These are phyloP conservation scores for Candida xyloterini DNA, from an alignment of 805 yeast species.

Conservation along the genomic window DNA sequence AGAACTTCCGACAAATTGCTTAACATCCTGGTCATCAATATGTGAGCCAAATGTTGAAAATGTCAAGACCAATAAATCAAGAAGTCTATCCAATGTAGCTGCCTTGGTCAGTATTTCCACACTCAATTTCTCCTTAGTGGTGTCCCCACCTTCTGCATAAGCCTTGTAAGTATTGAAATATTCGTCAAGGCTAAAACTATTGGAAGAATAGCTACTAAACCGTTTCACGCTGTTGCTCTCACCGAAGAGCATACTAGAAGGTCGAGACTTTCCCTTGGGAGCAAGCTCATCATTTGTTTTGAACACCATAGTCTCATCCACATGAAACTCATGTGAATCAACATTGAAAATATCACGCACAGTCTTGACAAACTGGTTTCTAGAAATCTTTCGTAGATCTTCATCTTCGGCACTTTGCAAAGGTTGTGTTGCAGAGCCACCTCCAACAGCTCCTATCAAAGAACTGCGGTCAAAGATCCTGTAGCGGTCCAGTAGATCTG, in stretches of 20 bases:
- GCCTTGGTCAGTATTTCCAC: constrained; percentile 43
- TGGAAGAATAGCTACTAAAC: constrained; percentile 35
- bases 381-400: constrained; percentile 17
- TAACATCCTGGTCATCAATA: constrained; percentile 43
- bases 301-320: constrained; percentile 55
- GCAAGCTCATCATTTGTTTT: constrained; percentile 43
- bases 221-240: constrained; percentile 33
- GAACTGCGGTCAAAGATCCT: constrained; percentile 52
- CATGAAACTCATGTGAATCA: constrained; percentile 54
- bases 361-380: constrained; percentile 51
- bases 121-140: constrained; percentile 7
- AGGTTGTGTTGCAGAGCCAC: constrained; percentile 14
- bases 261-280: constrained; percentile 24
- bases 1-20: constrained; percentile 29
- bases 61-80: constrained; percentile 77
- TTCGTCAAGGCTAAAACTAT: constrained; percentile 33
- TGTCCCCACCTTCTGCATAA: constrained; percentile 22
- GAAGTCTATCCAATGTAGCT: constrained; percentile 70
- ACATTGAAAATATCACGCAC: constrained; percentile 64
- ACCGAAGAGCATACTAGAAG: constrained; percentile 33
- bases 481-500: constrained; percentile 53
- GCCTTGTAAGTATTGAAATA: constrained; percentile 25
- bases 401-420: constrained; percentile 10
- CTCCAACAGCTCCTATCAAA: constrained; percentile 54
- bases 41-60: constrained; percentile 52